Base-by-base conservation (phyloP, 805 yeast species). In the Candida odintsovae region DNA sequence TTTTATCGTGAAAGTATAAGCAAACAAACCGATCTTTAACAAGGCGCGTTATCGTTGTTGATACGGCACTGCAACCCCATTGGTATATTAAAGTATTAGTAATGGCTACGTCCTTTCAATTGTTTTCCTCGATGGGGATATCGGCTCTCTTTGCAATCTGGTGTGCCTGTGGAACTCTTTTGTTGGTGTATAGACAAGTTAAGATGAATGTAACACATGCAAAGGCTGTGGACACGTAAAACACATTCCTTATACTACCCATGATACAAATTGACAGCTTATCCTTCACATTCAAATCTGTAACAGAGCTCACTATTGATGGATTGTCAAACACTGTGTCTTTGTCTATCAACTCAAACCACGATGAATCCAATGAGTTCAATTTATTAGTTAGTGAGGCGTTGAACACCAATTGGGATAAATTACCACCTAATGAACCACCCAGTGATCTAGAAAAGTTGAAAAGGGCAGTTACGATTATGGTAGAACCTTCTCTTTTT, bases 401-500 rank as follows among this genome's bases (percentile, higher is more conserved):
- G n/a, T 68, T 59, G 54, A 65, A 72, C 7, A 70, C 65, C 5
- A 65, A 59, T 42, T 71, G 73, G 0, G 70, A 64, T 18, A 73
- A 48, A 31, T 58, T 59, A 10, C 68, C 58, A 28, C 73, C 68
- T 33, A 76, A 22, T 4, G 77, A 64, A 36, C 74, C 72, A 19
- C 73, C 75, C 15, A 74, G 45, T 2, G 70, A 53, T 54, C 80
- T 68, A 6, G 58, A 52, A 52, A 73, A 73, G 53, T 68, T 70
- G 43, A 71, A 43, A 31, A 69, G 65, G 1, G 76, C 57, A 6
- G 78, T 74, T 1, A 75, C 63, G 58, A 76, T 52, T 38, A 77
- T 74, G 5, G 65, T 62, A 1, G 72, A 68, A 11, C 82, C 81
- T 2, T 73, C 69, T 1, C 64, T 55, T 48, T 75, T 74, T 28